Conservation (phyloP, 78 protist genomes). For the Dictyostelium citrinum region DNA sequence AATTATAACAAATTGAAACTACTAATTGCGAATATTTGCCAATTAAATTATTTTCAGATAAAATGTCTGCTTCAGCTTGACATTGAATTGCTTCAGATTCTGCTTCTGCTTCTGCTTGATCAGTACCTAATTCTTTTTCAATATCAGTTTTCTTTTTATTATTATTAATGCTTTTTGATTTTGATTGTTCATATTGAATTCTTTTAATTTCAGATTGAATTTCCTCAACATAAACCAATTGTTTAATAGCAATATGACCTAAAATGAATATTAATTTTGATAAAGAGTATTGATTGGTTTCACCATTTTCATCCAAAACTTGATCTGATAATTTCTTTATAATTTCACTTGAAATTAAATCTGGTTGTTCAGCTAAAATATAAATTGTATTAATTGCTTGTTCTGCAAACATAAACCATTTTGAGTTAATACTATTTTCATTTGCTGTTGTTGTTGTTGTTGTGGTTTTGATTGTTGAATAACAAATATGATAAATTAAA, state of each 20-base stretch:
- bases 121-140: conserved; percentile 84
- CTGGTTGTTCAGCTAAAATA: conserved; percentile 71
- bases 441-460: background rate
- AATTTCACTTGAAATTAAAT: background rate
- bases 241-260: conserved; percentile 87
- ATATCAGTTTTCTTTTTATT: conserved; percentile 3
- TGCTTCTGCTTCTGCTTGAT: conserved; percentile 62
- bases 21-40: conserved; percentile 81
- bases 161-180: background rate
- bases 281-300: background rate
- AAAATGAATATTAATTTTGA: conserved; percentile 71
- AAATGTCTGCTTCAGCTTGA: conserved; percentile 57
- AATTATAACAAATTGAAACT: conserved; percentile 32
- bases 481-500: background rate
- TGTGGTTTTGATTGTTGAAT: background rate
- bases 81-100: conserved; percentile 68
- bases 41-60: conserved; percentile 45
- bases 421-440: background rate
- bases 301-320: background rate
- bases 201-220: conserved; percentile 7
- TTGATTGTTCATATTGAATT: background rate
- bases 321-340: background rate
- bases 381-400: conserved; percentile 76
- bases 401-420: conserved; percentile 76
- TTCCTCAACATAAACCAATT: conserved; percentile 75